These are phyloP conservation scores for Codiaeum variegatum DNA, from an alignment of 441 rosid genomes.

Conservation along the genomic window DNA sequence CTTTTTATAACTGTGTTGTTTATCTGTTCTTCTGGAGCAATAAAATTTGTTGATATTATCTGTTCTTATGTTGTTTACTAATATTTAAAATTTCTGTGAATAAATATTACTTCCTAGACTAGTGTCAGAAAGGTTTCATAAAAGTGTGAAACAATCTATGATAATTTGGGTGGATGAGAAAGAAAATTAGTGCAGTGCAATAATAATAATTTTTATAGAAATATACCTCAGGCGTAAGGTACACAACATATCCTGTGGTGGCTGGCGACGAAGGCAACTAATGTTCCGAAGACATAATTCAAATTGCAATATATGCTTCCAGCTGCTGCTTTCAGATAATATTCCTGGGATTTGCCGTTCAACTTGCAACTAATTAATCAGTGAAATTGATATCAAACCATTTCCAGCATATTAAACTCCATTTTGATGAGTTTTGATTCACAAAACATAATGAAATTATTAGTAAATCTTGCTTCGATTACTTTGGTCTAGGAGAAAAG, in stretches of 20 bases:
- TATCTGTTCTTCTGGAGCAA: too few relatives aligned
- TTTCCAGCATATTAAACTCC: too few relatives aligned
- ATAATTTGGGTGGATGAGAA: not conserved
- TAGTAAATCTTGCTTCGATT: not conserved
- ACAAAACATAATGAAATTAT: not conserved
- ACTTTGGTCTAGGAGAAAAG: not conserved
- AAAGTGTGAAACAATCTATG: too few relatives aligned
- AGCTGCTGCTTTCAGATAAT: not conserved
- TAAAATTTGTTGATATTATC: too few relatives aligned
- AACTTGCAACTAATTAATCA: not conserved
- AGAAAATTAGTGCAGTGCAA: not conserved
- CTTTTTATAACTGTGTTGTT: too few relatives aligned
- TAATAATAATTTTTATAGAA: not conserved
- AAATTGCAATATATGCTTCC: not conserved
- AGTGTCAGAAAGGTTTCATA: too few relatives aligned
- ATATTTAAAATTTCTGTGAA: too few relatives aligned
- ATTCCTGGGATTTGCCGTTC: not conserved
- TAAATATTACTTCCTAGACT: too few relatives aligned
- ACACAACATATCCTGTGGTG: not conserved
- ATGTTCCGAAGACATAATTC: not conserved
- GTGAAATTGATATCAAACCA: too few relatives aligned
- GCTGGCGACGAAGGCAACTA: not conserved
- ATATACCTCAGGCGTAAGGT: not conserved
- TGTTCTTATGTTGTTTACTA: too few relatives aligned
- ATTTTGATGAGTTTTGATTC: not conserved